Conservation (phyloP, 352 stramenopile species). For the Pythium myriotylum region DNA sequence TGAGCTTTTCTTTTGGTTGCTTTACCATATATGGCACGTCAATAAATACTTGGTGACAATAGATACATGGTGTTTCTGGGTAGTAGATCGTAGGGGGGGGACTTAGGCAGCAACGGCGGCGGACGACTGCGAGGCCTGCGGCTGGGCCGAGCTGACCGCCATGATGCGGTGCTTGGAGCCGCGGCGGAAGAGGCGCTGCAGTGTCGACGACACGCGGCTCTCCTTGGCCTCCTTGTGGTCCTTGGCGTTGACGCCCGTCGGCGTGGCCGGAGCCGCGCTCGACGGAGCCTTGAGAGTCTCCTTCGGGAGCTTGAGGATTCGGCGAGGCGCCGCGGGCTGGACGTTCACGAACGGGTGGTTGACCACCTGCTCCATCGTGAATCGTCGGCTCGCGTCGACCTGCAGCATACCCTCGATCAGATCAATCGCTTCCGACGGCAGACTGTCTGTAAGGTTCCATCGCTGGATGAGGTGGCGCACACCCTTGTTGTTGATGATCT, state of each 20-base stretch:
- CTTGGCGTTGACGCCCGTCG: background rate
- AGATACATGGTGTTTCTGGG: conserved; percentile 15
- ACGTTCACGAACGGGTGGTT: conserved; percentile 58
- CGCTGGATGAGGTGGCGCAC: conserved; percentile 63
- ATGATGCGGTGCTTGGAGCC: conserved; percentile 32
- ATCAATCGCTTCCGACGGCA: conserved; percentile 59
- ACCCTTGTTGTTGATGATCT: conserved; percentile 60
- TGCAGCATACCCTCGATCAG: conserved; percentile 66
- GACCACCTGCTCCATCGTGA: conserved; percentile 66
- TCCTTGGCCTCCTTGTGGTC: conserved; percentile 12
- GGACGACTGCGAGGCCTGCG: conserved; percentile 4
- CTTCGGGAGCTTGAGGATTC: conserved; percentile 9
- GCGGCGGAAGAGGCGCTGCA: conserved; percentile 32
- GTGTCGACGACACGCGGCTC: conserved; percentile 18
- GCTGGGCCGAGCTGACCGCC: conserved; percentile 31
- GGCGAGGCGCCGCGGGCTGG: conserved; percentile 18
- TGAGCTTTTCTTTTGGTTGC: conserved; percentile 7
- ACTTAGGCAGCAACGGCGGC: conserved; percentile 20
- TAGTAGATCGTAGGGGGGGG: conserved; percentile 6
- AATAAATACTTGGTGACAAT: conserved; percentile 28
- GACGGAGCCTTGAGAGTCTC: conserved; percentile 20
- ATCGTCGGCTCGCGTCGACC: conserved; percentile 52
- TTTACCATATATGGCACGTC: conserved; percentile 16
- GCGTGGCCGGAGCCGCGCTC: conserved; percentile 1
- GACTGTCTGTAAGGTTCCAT: conserved; percentile 64